Evolutionary conservation across 1,284 basidiomycete species (phyloP), one percentile per base, ranked within the genome.

Genomic region (Boletus subluridellus): DNA sequence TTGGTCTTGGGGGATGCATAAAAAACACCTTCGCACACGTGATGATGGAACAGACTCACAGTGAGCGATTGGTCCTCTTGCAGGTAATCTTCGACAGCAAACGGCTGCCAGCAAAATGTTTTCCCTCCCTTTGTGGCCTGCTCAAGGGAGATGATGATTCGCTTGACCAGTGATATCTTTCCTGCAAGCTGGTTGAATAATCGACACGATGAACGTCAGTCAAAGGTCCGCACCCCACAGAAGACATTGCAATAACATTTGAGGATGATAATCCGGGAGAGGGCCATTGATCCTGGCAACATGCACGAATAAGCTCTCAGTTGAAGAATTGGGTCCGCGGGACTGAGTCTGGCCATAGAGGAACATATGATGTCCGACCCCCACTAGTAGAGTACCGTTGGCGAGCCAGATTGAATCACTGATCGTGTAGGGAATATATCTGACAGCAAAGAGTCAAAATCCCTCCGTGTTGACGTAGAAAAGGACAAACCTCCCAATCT

Each of bases 231-330:
- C 63, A 95, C 94, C 88, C 92, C 94, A 95, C 14, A 95, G 75
- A 45, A 97, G 77, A 68, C 92, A 94, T 68, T 96, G 95, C n/a
- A 93, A 76, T 14, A 97, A 73, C 80, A 95, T 89, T 65, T 95
- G 92, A 3, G 94, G 94, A 73, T 96, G 92, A 71, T 92, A 94
- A 71, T 96, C 91, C 34, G 85, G 82, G 47, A 97, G 74, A 2
- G 94, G 93, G 0, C 91, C 92, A 70, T 94, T 95, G 54, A 85
- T 80, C 61, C 86, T 76, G 6, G 90, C 90, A 45, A 94, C 90
- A 65, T 90, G 80, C 67, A 94, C 90, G 62, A 94, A 92, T 26
- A 95, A 78, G 60, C 83, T 82, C 63, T 81, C 81, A 7, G 68
- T 60, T 17, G 70, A 66, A 8, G 69, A 61, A 44, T 71, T 59